A percentile compares a stretch with the other conserved stretches of the same genome.
Conservation (phyloP, 805 yeast genomes). For the Saturnispora halmiae region DNA sequence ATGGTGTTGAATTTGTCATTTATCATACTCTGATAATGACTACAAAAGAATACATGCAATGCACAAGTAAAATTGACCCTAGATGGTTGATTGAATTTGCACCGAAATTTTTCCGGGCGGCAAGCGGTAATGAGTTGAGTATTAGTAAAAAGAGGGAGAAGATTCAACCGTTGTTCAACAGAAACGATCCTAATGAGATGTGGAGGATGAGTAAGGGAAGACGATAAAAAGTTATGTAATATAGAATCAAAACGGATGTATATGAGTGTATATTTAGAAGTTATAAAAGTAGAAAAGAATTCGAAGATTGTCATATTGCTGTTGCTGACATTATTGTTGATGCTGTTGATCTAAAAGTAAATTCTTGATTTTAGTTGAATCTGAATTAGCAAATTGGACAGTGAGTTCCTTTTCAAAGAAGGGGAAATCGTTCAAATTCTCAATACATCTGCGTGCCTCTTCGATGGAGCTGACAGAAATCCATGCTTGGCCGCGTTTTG, state of each 20-base stretch:
- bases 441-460: slow-evolving; percentile 44
- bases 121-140: slow-evolving; percentile 42
- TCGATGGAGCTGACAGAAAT: slow-evolving; percentile 39
- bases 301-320: too few species aligned
- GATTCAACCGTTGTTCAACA: slow-evolving; percentile 64
- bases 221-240: slow-evolving; percentile 12
- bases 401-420: slow-evolving; percentile 46
- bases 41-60: slow-evolving; percentile 85
- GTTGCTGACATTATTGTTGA: too few species aligned
- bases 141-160: slow-evolving; percentile 49
- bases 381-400: slow-evolving; percentile 35
- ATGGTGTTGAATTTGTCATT: slow-evolving; percentile 62
- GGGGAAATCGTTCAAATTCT: slow-evolving; percentile 35
- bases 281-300: neutral
- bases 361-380: slow-evolving; percentile 20
- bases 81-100: slow-evolving; percentile 66
- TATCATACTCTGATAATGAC: slow-evolving; percentile 80
- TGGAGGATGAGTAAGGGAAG: slow-evolving; percentile 62
- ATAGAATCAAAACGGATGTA: too few species aligned
- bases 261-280: too few species aligned
- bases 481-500: slow-evolving; percentile 51
- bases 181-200: slow-evolving; percentile 50
- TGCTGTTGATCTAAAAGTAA: neutral
- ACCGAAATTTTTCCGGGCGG: slow-evolving; percentile 62
- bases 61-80: slow-evolving; percentile 74